phyloP scores from a whole-genome alignment of 257 asterid species.

The Solanum medicagineum region DNA sequence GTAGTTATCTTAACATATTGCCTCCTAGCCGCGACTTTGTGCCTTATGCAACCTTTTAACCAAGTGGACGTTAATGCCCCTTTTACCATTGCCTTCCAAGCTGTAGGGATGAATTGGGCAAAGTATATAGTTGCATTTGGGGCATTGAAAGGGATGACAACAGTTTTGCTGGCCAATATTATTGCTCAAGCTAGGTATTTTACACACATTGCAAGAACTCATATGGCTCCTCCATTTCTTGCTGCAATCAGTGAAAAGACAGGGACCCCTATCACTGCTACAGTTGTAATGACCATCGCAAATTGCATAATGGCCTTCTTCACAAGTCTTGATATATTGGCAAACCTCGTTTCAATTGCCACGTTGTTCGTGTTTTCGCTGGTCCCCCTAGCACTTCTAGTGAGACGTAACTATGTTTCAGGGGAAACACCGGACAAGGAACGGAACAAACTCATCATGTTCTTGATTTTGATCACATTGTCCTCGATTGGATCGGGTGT shows the following conservation, averaged over 20 bases:
- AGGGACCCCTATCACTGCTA: slow-evolving; percentile 23
- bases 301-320: slow-evolving; percentile 19
- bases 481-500: slow-evolving; percentile 18
- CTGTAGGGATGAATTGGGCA: slow-evolving; percentile 25
- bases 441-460: slow-evolving; percentile 8
- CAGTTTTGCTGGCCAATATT: slow-evolving; percentile 18
- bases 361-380: slow-evolving; percentile 21
- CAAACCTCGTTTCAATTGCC: slow-evolving; percentile 19
- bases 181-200: slow-evolving; percentile 20
- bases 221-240: slow-evolving; percentile 27
- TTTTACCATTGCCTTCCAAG: slow-evolving; percentile 16
- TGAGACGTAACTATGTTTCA: slow-evolving; percentile 19
- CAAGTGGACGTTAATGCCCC: slow-evolving; percentile 20
- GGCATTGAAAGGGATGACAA: slow-evolving; percentile 30
- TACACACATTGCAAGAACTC: slow-evolving; percentile 25
- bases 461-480: slow-evolving; percentile 11
- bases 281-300: slow-evolving; percentile 9
- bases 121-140: slow-evolving; percentile 25
- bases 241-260: slow-evolving; percentile 16
- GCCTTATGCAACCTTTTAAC: slow-evolving; percentile 21
- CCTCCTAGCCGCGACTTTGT: slow-evolving; percentile 14
- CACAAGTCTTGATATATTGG: slow-evolving; percentile 13
- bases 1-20: slow-evolving; percentile 13
- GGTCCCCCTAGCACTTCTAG: slow-evolving; percentile 16
- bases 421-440: slow-evolving; percentile 7